A percentile compares a stretch with the other conserved stretches of the same genome.
Evolutionary conservation across 2,329 filamentous ascomycete species (phyloP).

Genomic region (Stylonectria norvegica): DNA sequence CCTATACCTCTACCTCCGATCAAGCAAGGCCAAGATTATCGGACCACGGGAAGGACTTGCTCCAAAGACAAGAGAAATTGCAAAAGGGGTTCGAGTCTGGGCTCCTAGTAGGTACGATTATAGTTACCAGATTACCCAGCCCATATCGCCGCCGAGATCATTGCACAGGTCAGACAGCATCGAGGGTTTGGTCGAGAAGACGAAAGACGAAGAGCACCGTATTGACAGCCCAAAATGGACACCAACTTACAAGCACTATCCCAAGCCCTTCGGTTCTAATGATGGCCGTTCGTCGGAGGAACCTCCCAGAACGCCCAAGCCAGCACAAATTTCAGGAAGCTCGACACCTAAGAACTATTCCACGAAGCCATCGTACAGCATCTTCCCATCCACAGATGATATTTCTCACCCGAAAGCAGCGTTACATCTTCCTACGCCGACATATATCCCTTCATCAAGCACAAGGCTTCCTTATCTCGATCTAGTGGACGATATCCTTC

Average conservation of each 20-base stretch:
- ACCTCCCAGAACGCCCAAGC: constrained; percentile 14
- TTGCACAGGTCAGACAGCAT: constrained; percentile 8
- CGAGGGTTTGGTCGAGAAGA: constrained; percentile 10
- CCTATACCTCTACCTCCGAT: constrained; percentile 64
- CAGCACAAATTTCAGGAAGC: constrained; percentile 16
- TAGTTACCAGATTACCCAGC: constrained; percentile 11
- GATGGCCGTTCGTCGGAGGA: constrained; percentile 14
- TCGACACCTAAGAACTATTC: constrained; percentile 22
- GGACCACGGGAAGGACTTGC: constrained; percentile 33
- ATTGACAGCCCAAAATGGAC: constrained; percentile 20
- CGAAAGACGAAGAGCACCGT: constrained; percentile 32
- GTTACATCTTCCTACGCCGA: constrained; percentile 46
- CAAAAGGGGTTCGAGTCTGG: constrained; percentile 14
- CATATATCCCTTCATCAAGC: constrained; percentile 36
- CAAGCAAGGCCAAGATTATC: constrained; percentile 57
- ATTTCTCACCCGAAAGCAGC: constrained; percentile 23
- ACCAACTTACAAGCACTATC: neutral
- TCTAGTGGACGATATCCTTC: constrained; percentile 20
- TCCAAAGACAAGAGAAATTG: too few species aligned
- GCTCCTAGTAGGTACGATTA: constrained; percentile 13
- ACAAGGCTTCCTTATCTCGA: too few species aligned
- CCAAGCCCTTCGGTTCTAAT: neutral
- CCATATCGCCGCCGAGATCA: constrained; percentile 5
- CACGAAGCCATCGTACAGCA: constrained; percentile 26
- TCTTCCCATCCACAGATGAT: constrained; percentile 23